Evolutionary conservation across 78 protist genomes (phyloP).

Genomic region (Andalucia godoyi): DNA sequence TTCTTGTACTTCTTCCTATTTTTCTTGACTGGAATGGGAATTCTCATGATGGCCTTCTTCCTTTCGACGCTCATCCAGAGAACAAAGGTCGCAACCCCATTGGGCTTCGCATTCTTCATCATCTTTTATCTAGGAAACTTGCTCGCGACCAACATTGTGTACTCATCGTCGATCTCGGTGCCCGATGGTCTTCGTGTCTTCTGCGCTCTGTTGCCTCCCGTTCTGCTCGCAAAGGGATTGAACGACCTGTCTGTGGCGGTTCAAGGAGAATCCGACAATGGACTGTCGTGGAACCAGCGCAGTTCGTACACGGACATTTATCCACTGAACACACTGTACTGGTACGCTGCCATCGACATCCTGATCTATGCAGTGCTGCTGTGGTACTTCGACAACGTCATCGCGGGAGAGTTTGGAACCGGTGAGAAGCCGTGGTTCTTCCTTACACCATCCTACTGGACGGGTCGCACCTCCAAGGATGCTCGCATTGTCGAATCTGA

Average conservation of each 20-base stretch:
- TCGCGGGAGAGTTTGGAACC: slow-evolving; percentile 16
- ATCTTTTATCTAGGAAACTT: background rate
- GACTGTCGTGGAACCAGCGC: too few relatives aligned
- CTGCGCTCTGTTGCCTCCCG: slow-evolving; percentile 9
- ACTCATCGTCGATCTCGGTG: background rate
- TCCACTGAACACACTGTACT: too few relatives aligned
- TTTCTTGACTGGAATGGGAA: background rate
- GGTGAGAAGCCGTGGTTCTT: slow-evolving; percentile 7
- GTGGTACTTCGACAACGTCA: slow-evolving; percentile 22
- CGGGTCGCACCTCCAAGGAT: too few relatives aligned
- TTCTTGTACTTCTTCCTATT: background rate
- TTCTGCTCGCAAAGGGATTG: background rate
- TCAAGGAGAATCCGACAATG: too few relatives aligned
- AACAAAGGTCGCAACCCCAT: slow-evolving; percentile 2
- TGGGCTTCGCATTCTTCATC: slow-evolving; percentile 11
- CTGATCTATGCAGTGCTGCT: slow-evolving; percentile 18
- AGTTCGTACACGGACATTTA: too few relatives aligned
- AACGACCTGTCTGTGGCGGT: too few relatives aligned
- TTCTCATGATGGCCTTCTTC: slow-evolving; percentile 7
- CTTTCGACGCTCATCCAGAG: slow-evolving; percentile 1
- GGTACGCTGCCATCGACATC: background rate
- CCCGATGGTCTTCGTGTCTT: background rate
- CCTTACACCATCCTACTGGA: slow-evolving; percentile 5
- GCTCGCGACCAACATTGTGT: background rate
- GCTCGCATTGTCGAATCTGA: too few relatives aligned